Percentiles rank a stretch among this genome's conserved stretches.
phyloP scores from a whole-genome alignment of 495 filamentous ascomycete species.

The Chaetomium cochliodes region DNA sequence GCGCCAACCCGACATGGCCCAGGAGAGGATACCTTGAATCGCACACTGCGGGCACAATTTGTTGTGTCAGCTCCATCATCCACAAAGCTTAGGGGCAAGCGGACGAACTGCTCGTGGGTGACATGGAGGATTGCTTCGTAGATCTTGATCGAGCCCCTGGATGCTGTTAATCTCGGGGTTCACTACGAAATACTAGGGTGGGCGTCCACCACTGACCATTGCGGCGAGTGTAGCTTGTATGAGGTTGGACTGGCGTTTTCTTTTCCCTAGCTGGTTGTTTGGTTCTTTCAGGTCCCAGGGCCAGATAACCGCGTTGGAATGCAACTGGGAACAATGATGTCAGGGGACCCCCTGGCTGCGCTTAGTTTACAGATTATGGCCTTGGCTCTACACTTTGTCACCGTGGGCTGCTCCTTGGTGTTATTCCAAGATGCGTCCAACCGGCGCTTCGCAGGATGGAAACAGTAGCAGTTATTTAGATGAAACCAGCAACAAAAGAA shows the following conservation, averaged over 20 bases:
- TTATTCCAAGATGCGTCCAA: neutral
- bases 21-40: conserved; percentile 67
- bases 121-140: conserved; percentile 76
- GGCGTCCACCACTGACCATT: conserved; percentile 6
- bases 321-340: neutral
- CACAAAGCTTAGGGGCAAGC: conserved; percentile 15
- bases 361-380: neutral
- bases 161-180: neutral
- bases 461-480: neutral
- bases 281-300: neutral
- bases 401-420: neutral
- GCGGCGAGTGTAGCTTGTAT: neutral
- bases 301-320: neutral
- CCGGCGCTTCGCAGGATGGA: neutral
- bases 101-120: conserved; percentile 79
- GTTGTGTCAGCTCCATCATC: conserved; percentile 18
- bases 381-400: neutral
- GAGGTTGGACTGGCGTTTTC: neutral
- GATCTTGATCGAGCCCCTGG: conserved; percentile 60
- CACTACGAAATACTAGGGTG: neutral
- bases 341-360: conserved; percentile 3
- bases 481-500: no score
- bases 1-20: neutral
- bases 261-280: neutral
- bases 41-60: conserved; percentile 59